These are phyloP conservation scores for Coprinellus micaceus DNA, from an alignment of 768 basidiomycete species.

Conservation along the genomic window DNA sequence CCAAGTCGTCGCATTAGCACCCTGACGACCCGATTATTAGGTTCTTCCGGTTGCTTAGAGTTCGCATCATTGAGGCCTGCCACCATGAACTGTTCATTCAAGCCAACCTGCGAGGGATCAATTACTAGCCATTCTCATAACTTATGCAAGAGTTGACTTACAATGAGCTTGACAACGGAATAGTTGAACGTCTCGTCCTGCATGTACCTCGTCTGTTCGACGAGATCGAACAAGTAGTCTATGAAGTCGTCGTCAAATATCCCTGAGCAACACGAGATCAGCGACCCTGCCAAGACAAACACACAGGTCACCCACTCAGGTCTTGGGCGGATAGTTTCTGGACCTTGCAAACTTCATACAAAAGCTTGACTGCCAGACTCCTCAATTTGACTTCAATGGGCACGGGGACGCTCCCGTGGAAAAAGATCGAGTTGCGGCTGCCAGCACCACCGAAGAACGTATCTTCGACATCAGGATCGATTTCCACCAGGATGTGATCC, in stretches of 20 bases:
- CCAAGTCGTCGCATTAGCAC: conserved; percentile 82
- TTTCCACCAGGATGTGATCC: conserved; percentile 79
- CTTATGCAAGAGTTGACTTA: conserved; percentile 34
- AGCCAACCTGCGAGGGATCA: conserved; percentile 58
- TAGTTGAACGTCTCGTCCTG: conserved; percentile 94
- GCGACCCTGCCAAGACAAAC: background rate
- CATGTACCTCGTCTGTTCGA: conserved; percentile 86
- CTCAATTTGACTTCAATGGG: conserved; percentile 85
- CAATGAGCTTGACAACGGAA: conserved; percentile 90
- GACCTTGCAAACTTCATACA: conserved; percentile 93
- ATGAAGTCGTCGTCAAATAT: conserved; percentile 83
- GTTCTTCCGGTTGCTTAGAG: conserved; percentile 33
- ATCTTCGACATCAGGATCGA: conserved; percentile 73
- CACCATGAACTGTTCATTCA: conserved; percentile 99
- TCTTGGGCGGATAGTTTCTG: conserved; percentile 79
- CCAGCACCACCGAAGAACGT: conserved; percentile 45
- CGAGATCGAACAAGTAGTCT: conserved; percentile 85
- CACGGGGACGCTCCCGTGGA: conserved; percentile 40
- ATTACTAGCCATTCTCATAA: background rate
- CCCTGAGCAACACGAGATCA: conserved; percentile 37
- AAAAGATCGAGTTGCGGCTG: conserved; percentile 30
- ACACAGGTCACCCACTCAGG: conserved; percentile 52
- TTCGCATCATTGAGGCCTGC: conserved; percentile 49
- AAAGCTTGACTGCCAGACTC: conserved; percentile 61
- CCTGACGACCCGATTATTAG: conserved; percentile 74